phyloP scores from a whole-genome alignment of 306 rosid genomes.

The Senna siamea region DNA sequence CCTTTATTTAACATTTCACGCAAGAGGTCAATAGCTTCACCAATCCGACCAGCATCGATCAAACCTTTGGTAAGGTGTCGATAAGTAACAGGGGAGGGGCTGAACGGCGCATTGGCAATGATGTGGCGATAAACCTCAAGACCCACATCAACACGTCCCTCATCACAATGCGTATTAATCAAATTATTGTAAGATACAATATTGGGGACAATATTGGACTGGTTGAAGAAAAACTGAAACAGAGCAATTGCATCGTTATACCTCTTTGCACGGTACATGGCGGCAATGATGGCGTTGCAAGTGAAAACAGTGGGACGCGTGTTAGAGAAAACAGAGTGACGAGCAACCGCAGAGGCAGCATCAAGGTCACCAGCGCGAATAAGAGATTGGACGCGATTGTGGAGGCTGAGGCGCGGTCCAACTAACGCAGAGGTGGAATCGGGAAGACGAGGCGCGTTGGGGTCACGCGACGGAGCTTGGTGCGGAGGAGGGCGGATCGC shows the following conservation, averaged over 20 bases:
- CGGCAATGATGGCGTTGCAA: conserved; percentile 93
- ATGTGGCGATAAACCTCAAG: conserved; percentile 73
- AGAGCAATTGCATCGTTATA: conserved; percentile 74
- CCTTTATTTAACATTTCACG: conserved; percentile 90
- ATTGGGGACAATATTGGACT: conserved; percentile 82
- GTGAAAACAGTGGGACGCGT: conserved; percentile 97
- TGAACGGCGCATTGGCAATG: conserved; percentile 69
- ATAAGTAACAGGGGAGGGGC: conserved; percentile 84
- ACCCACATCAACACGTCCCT: conserved; percentile 79
- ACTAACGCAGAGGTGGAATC: conserved; percentile 82
- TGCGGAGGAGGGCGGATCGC: conserved; percentile 77
- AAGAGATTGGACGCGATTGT: conserved; percentile 90
- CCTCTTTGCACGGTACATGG: conserved; percentile 88
- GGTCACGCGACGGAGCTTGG: conserved; percentile 61
- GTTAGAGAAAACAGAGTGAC: conserved; percentile 79
- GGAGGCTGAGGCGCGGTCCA: conserved; percentile 87
- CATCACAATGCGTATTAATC: conserved; percentile 86
- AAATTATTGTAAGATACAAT: conserved; percentile 85
- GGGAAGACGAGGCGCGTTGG: conserved; percentile 88
- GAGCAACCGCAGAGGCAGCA: conserved; percentile 80
- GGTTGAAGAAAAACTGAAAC: conserved; percentile 83
- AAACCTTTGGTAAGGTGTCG: conserved; percentile 86
- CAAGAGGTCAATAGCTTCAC: conserved; percentile 80
- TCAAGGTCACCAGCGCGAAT: conserved; percentile 92
- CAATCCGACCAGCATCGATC: conserved; percentile 62